Conservation (phyloP, 495 filamentous ascomycete species). For the Podospora didyma region DNA sequence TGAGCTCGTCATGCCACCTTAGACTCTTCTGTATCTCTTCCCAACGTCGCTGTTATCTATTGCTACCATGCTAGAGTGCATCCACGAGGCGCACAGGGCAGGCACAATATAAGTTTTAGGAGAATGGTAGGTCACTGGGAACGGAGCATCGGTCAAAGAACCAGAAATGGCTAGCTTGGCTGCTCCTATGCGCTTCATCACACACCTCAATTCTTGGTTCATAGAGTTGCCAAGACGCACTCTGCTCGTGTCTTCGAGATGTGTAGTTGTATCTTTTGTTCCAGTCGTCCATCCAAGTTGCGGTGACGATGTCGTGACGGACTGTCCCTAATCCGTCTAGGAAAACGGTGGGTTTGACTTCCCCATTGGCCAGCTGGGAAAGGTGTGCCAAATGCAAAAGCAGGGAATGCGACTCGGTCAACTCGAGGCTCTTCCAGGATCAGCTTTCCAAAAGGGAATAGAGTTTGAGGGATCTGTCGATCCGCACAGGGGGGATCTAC, state of each 20-base stretch:
- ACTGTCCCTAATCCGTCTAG: background rate
- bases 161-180: background rate
- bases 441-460: constrained; percentile 15
- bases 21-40: too few relatives aligned
- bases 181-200: background rate
- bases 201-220: background rate
- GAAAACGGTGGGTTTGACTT: background rate
- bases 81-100: background rate
- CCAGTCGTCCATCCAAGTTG: background rate
- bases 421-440: background rate
- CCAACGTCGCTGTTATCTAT: too few relatives aligned
- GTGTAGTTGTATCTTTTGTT: background rate
- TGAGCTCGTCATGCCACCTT: background rate
- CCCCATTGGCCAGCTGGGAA: background rate
- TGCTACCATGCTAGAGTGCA: too few relatives aligned
- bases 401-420: background rate
- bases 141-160: background rate
- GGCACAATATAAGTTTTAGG: background rate
- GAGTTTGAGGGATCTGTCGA: constrained; percentile 25
- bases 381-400: background rate
- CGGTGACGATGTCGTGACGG: background rate
- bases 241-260: background rate
- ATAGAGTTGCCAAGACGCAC: background rate
- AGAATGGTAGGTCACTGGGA: background rate
- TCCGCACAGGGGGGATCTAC: constrained; percentile 23